These are phyloP conservation scores for Liquidambar formosana DNA, from an alignment of 164 flowering plant species.

Conservation along the genomic window DNA sequence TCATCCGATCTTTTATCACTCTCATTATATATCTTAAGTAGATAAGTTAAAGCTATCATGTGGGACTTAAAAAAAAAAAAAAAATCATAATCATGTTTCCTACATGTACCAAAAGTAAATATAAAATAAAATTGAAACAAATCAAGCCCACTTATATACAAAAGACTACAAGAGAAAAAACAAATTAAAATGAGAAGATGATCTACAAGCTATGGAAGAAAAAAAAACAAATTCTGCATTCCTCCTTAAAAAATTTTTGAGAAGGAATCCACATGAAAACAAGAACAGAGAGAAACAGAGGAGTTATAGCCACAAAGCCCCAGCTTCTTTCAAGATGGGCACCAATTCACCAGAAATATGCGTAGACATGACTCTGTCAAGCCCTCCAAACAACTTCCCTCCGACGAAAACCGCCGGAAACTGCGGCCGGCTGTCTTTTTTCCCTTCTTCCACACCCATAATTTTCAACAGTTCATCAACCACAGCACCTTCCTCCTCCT, in stretches of 20 bases:
- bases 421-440: constrained; percentile 9
- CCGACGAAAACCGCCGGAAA: constrained; percentile 54
- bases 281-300: background rate
- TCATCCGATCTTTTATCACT: too few species aligned
- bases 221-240: background rate
- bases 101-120: too few species aligned
- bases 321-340: constrained; percentile 46
- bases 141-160: too few species aligned
- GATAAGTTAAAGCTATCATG: too few species aligned
- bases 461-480: constrained; percentile 7
- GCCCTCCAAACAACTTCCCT: constrained; percentile 52
- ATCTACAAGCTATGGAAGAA: background rate
- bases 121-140: too few species aligned
- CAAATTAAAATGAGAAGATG: background rate
- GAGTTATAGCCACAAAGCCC: constrained; percentile 52
- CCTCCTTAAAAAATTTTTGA: background rate
- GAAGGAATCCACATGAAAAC: too few species aligned
- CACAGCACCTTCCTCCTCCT: constrained; percentile 21
- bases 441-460: background rate
- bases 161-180: too few species aligned
- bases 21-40: too few species aligned
- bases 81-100: too few species aligned
- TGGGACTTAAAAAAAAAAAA: too few species aligned
- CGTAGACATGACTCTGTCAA: constrained; percentile 48
- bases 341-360: constrained; percentile 58